phyloP scores from a whole-genome alignment of 140 eudicot species.

The Senecio squalidus region DNA sequence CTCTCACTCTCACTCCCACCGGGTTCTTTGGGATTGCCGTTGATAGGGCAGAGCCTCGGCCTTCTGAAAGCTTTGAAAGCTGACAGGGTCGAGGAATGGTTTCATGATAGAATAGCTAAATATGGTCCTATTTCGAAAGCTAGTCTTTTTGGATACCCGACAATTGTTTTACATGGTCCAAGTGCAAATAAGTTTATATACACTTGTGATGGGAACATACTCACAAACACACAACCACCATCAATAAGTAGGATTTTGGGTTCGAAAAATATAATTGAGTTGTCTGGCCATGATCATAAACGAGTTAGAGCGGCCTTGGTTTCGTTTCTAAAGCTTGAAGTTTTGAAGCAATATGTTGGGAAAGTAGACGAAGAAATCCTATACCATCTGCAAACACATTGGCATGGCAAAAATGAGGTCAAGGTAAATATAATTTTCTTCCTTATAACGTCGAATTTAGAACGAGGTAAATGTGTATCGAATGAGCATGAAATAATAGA shows the following conservation, averaged over 20 bases:
- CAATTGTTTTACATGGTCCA: conserved; percentile 41
- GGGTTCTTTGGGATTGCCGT: conserved; percentile 49
- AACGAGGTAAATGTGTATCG: too few species aligned
- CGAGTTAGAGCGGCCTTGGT: conserved; percentile 46
- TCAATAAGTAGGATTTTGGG: conserved; percentile 41
- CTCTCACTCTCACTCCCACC: conserved; percentile 46
- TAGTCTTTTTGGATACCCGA: conserved; percentile 46
- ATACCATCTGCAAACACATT: conserved; percentile 36
- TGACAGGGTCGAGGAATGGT: conserved; percentile 39
- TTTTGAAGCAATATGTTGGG: conserved; percentile 39
- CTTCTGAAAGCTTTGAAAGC: conserved; percentile 43
- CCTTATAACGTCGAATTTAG: neutral
- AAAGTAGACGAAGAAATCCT: conserved; percentile 48
- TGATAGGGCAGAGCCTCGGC: conserved; percentile 46
- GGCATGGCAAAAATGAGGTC: conserved; percentile 34
- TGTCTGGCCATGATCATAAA: conserved; percentile 47
- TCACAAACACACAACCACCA: conserved; percentile 42
- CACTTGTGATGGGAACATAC: conserved; percentile 28
- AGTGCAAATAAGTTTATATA: conserved; percentile 54
- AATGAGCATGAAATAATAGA: too few species aligned
- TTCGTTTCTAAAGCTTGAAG: conserved; percentile 51
- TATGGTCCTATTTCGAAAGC: conserved; percentile 47
- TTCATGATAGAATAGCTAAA: conserved; percentile 26
- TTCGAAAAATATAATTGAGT: conserved; percentile 31
- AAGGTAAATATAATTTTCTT: conserved; percentile 15